Evolutionary conservation across 2,329 filamentous ascomycete species (phyloP), one percentile per base, ranked within the genome.

Genomic region (Raffaelea deltoideospora): DNA sequence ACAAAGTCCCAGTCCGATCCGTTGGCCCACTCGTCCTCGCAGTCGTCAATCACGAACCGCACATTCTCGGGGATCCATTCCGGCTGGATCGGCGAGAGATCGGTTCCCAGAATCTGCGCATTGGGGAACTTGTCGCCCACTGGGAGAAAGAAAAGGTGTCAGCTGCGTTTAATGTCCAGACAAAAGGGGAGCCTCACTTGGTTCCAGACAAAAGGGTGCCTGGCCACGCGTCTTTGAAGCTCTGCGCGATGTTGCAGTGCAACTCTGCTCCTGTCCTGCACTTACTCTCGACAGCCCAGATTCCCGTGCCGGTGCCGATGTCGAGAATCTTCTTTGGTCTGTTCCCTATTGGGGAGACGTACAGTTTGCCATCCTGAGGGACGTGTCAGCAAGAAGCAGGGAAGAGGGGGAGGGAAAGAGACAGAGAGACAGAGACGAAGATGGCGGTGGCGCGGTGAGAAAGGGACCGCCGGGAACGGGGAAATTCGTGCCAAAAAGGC

Each of bases 1-100:
- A 77, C 64, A 43, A 69, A 63, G 49, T 77, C 72, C 47, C 69
- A 75, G 37, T 65, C 56, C 4, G 59, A 53, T 34, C 67, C 69
- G 20, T 58, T 56, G 5, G 55, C 43, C 75, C 75, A 79, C 9
- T 69, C 61, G 33, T 67, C 60, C 43, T 76, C 70, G 35, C 66
- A 64, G 48, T 79, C 73, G 46, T 79, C 74, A 10, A 79, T 63
- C 40, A 75, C 58, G 53, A 77, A 77, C 8, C 59, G 60, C n/a
- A 72, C 61, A 47, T 78, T 78, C 10, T 67, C 61, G 14, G 72
- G 74, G 6, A 76, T 60, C 52, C 57, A 61, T 26, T 51, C 53
- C 2, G 61, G 59, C 43, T 67, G 62, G 17, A 65, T 65, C 3
- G 63, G 60, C 3, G 60, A 62, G 15, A 65, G 43, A 35, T 65